Percentiles rank a stretch among this genome's conserved stretches.
phyloP scores from a whole-genome alignment of 495 filamentous ascomycete genomes.

The Penicillium turbatum region DNA sequence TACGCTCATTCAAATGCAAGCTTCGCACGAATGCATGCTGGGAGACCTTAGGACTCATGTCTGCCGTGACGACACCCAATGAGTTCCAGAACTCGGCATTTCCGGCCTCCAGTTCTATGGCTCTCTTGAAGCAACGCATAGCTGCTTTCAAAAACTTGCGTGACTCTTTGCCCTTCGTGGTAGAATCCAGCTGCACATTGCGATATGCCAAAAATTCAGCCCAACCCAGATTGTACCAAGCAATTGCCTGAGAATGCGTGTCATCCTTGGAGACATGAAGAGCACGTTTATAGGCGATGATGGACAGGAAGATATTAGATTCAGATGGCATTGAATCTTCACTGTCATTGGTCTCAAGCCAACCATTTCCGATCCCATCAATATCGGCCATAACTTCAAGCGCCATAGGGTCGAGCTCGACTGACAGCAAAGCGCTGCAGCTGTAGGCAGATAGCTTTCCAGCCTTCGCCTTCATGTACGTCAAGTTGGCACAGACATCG shows the following conservation, averaged over 20 bases:
- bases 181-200: conserved; percentile 47
- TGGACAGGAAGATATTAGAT: conserved; percentile 57
- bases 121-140: conserved; percentile 89
- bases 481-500: conserved; percentile 83
- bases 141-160: conserved; percentile 72
- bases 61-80: conserved; percentile 82
- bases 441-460: conserved; percentile 52
- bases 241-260: conserved; percentile 85
- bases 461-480: conserved; percentile 63
- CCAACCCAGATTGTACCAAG: conserved; percentile 96
- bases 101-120: conserved; percentile 91
- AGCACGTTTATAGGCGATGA: conserved; percentile 83
- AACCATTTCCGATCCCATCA: conserved; percentile 59
- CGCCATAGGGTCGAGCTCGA: conserved; percentile 46
- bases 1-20: conserved; percentile 84
- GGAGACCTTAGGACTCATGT: conserved; percentile 77
- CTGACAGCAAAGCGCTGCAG: conserved; percentile 52
- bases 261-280: conserved; percentile 71
- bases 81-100: conserved; percentile 99
- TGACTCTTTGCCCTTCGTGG: conserved; percentile 32
- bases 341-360: conserved; percentile 43
- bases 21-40: conserved; percentile 95
- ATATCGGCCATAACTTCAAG: conserved; percentile 64
- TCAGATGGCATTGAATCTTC: conserved; percentile 38
- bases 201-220: conserved; percentile 78